A percentile compares a stretch with the other conserved stretches of the same genome.
Conservation (phyloP, 768 basidiomycete genomes). For the Termitomyces titanicus region DNA sequence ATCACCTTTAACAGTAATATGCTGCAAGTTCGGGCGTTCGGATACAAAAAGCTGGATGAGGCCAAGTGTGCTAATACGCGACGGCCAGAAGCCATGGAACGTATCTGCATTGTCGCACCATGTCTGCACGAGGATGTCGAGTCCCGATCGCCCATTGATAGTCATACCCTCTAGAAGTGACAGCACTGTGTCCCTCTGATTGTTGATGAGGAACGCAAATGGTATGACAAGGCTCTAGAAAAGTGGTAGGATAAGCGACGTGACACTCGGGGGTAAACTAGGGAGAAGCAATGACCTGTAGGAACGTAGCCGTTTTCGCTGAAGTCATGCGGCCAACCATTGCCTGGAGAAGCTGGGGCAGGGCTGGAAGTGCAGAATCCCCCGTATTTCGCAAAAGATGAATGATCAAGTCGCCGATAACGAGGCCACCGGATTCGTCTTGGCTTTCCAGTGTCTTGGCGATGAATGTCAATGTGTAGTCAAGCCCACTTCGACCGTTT, state of each 20-base stretch:
- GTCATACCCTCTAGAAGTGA: conserved; percentile 68
- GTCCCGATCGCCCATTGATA: conserved; percentile 56
- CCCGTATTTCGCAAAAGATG: conserved; percentile 86
- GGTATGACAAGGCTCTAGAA: conserved; percentile 83
- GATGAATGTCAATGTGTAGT: conserved; percentile 69
- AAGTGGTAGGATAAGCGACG: neutral
- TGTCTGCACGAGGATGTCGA: conserved; percentile 86
- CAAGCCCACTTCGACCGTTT: conserved; percentile 70
- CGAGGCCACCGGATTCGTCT: conserved; percentile 90
- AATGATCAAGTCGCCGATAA: conserved; percentile 93
- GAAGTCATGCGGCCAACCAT: conserved; percentile 78
- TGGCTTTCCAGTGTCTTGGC: conserved; percentile 73
- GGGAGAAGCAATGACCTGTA: conserved; percentile 55
- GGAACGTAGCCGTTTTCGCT: conserved; percentile 88
- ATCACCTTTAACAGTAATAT: conserved; percentile 84
- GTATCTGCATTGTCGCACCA: conserved; percentile 96
- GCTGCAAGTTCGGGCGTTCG: conserved; percentile 62
- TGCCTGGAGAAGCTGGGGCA: conserved; percentile 83
- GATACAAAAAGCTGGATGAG: conserved; percentile 70
- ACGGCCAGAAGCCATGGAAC: conserved; percentile 94
- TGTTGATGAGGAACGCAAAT: conserved; percentile 89
- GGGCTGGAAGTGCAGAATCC: conserved; percentile 73
- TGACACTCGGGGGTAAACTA: neutral
- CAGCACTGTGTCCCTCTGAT: conserved; percentile 79
- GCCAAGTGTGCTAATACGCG: conserved; percentile 80